phyloP scores from a whole-genome alignment of 2,329 filamentous ascomycete species.

The Colletotrichum tropicale region DNA sequence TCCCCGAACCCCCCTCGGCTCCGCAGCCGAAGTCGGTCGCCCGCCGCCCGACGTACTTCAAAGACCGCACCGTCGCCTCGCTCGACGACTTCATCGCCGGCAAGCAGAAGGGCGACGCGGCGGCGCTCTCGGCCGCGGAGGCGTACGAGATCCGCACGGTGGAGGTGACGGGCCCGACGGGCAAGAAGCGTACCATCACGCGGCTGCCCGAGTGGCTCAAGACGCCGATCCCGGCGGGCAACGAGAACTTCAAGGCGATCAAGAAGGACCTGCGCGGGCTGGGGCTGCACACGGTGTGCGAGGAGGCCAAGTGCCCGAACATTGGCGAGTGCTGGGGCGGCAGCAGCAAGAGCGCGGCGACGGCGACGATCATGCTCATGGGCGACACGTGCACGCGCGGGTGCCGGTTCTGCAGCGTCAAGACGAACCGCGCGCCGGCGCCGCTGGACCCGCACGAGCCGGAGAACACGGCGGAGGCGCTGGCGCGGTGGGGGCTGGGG shows the following conservation, averaged over 20 bases:
- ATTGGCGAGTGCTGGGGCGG: conserved; percentile 99
- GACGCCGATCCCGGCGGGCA: conserved; percentile 86
- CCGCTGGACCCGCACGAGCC: conserved; percentile 95
- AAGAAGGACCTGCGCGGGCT: conserved; percentile 91
- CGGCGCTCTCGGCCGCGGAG: conserved; percentile 47
- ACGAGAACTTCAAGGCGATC: conserved; percentile 88
- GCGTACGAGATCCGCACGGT: conserved; percentile 67
- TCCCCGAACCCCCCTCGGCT: conserved; percentile 31
- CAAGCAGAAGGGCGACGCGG: neutral
- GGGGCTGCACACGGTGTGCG: conserved; percentile 93
- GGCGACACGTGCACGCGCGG: conserved; percentile 97
- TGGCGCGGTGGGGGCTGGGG: conserved; percentile 90
- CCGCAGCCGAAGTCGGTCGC: conserved; percentile 22
- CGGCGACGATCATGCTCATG: conserved; percentile 99
- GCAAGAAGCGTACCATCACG: conserved; percentile 68
- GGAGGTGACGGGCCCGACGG: conserved; percentile 63
- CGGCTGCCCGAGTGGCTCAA: conserved; percentile 94
- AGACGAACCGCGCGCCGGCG: conserved; percentile 77
- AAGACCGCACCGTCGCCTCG: conserved; percentile 59
- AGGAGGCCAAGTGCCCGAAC: conserved; percentile 96
- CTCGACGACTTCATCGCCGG: conserved; percentile 62
- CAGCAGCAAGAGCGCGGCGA: conserved; percentile 84
- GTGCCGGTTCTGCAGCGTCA: conserved; percentile 96
- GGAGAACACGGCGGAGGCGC: conserved; percentile 93
- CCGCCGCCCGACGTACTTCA: conserved; percentile 61